Evolutionary conservation across 2,329 filamentous ascomycete genomes (phyloP).

Genomic region (Epichloe uncinata): DNA sequence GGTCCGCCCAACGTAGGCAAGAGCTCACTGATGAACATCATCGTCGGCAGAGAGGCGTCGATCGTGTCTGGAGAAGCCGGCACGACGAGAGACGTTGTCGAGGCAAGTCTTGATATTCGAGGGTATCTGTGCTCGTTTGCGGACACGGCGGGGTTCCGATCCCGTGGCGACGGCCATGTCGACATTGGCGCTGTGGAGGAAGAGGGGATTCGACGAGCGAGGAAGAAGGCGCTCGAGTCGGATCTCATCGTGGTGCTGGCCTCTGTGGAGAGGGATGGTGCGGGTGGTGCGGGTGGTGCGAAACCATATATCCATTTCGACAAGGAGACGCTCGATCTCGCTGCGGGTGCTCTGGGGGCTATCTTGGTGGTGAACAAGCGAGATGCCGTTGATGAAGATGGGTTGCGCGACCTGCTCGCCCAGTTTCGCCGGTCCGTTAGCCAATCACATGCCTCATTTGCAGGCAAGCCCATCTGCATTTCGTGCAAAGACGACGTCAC

Average conservation of each 20-base stretch:
- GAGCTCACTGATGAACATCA: slow-evolving; percentile 78
- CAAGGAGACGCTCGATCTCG: slow-evolving; percentile 40
- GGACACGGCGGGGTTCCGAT: slow-evolving; percentile 81
- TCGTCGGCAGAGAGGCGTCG: slow-evolving; percentile 85
- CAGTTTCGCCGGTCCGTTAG: slow-evolving; percentile 21
- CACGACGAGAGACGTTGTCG: slow-evolving; percentile 87
- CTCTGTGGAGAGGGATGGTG: slow-evolving; percentile 46
- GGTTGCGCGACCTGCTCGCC: slow-evolving; percentile 25
- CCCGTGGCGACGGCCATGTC: slow-evolving; percentile 13
- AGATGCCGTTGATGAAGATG: slow-evolving; percentile 29
- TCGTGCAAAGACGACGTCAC: slow-evolving; percentile 53
- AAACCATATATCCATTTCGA: slow-evolving; percentile 36
- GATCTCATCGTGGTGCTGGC: slow-evolving; percentile 76
- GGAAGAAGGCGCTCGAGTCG: slow-evolving; percentile 65
- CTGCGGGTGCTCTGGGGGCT: slow-evolving; percentile 31
- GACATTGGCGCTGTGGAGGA: slow-evolving; percentile 62
- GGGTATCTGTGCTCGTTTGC: slow-evolving; percentile 91
- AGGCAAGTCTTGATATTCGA: slow-evolving; percentile 76
- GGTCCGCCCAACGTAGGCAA: slow-evolving; percentile 93
- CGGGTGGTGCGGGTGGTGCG: slow-evolving; percentile 15
- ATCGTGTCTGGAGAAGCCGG: slow-evolving; percentile 91
- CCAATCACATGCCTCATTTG: slow-evolving; percentile 12
- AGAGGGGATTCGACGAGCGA: slow-evolving; percentile 83
- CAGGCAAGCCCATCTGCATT: slow-evolving; percentile 32
- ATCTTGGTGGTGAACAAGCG: slow-evolving; percentile 51